Conservation (phyloP, 2,329 filamentous ascomycete genomes). For the Hypomyces perniciosus region DNA sequence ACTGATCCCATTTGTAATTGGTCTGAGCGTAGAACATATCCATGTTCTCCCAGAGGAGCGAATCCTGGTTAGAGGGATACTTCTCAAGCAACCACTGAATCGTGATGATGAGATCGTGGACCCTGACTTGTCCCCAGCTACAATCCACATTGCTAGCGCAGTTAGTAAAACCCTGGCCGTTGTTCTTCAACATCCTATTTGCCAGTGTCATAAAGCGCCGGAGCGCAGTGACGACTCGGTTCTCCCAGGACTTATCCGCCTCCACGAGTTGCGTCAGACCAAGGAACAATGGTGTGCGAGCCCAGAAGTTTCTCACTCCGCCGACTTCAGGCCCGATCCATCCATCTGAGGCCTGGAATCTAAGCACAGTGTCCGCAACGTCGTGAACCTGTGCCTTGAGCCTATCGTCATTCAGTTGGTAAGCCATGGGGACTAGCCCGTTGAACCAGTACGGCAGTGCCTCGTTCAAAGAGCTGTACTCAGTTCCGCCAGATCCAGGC, state of each 20-base stretch:
- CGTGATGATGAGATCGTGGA: conserved; percentile 34
- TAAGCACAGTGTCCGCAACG: conserved; percentile 37
- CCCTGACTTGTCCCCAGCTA: conserved; percentile 28
- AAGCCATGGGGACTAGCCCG: conserved; percentile 51
- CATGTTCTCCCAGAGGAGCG: conserved; percentile 35
- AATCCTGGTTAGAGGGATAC: conserved; percentile 18
- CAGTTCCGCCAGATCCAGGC: conserved; percentile 33
- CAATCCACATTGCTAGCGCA: conserved; percentile 34
- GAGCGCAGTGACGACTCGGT: conserved; percentile 15
- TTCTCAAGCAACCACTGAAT: conserved; percentile 37
- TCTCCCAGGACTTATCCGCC: conserved; percentile 22
- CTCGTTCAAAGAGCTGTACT: conserved; percentile 53
- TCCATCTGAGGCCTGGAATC: conserved; percentile 38
- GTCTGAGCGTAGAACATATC: conserved; percentile 30
- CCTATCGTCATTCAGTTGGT: conserved; percentile 36
- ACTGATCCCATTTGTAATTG: conserved; percentile 24
- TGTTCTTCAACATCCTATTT: conserved; percentile 48
- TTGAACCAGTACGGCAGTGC: conserved; percentile 57
- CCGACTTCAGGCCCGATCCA: conserved; percentile 42
- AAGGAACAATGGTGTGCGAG: conserved; percentile 26
- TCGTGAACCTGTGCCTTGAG: conserved; percentile 36
- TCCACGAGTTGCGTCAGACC: conserved; percentile 29
- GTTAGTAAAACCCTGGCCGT: conserved; percentile 44
- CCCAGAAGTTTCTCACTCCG: conserved; percentile 26
- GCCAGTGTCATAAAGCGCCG: conserved; percentile 34